phyloP scores from a whole-genome alignment of 371 early-diverging fungal species.

The Circinella umbellata region DNA sequence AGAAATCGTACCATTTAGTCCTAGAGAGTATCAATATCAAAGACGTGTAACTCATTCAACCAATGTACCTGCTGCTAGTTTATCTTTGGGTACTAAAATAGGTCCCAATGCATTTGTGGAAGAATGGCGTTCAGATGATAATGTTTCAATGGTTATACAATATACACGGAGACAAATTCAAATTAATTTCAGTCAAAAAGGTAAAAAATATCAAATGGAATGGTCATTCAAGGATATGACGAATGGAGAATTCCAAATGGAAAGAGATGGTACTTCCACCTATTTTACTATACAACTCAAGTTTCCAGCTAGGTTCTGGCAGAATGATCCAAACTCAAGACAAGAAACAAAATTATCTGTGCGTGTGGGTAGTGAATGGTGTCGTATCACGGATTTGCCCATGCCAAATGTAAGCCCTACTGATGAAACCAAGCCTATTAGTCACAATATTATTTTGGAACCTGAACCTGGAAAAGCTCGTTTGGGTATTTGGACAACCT shows the following conservation, averaged over 20 bases:
- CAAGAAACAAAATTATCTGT: neutral
- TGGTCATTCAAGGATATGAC: conserved; percentile 38
- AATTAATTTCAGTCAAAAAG: conserved; percentile 33
- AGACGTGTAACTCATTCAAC: neutral
- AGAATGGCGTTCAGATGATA: conserved; percentile 16
- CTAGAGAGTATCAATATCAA: neutral
- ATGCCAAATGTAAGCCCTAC: neutral
- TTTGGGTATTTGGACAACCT: conserved; percentile 47
- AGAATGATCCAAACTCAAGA: neutral
- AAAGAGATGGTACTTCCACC: conserved; percentile 14
- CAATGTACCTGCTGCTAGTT: neutral
- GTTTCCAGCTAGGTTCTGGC: conserved; percentile 41
- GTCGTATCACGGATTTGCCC: conserved; percentile 35
- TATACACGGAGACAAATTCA: conserved; percentile 31
- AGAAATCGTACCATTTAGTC: neutral
- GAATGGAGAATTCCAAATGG: conserved; percentile 26
- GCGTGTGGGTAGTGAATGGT: conserved; percentile 25
- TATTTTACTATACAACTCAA: conserved; percentile 36
- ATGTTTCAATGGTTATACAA: conserved; percentile 20
- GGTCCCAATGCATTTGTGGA: conserved; percentile 23
- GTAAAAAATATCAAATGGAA: conserved; percentile 32
- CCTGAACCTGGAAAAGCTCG: conserved; percentile 13
- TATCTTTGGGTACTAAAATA: conserved; percentile 23
- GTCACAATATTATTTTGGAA: neutral
- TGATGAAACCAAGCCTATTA: neutral